Base-by-base conservation (phyloP, 768 basidiomycete species). In the Mycena chlorophos region DNA sequence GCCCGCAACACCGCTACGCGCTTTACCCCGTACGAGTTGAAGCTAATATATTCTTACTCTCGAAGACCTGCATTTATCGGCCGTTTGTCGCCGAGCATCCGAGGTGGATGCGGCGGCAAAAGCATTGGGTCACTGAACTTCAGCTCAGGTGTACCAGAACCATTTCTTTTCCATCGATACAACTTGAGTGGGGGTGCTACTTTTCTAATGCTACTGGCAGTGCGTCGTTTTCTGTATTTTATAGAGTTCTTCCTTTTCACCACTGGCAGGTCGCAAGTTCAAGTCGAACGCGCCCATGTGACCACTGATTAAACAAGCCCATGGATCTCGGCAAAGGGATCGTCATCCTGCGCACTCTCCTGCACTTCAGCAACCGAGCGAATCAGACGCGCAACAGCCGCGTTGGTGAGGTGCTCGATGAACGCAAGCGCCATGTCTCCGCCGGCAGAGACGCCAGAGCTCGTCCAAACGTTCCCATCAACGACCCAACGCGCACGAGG, bases 401-500 rank as follows among this genome's bases (percentile, higher is more conserved):
- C 43, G 8, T 67, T 68, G 1, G 65, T 61, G 8, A 74, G 60
- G 30, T 70, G 63, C 37, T 66, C 65, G 14, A 73, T 37, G 55
- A 74, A 74, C 4, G 72, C 70, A 29, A 66, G 62, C 2, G 68
- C 69, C 69, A 73, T 67, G 55, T 75, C 73, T 42, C 66, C 47
- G 47, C 72, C 72, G 63, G 73, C 72, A 14, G 71, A 62, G 47
- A 73, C 67, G 13, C 73, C 73, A 3, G 71, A 72, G 52, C 65
- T 64, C 1, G 71, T 73, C 73, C 73, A 75, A 28, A 69, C 58
- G n/a, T 73, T 73, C n/a, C 61, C 63, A 37, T 62, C 57, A 4
- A 70, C 64, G 10, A 74, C 70, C 70, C 71, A 75, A 1, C 74
- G 64, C 5, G 73, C 74, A 38, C 68, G 64, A 2, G 71, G 61